A percentile compares a stretch with the other conserved stretches of the same genome.
Conservation (phyloP, 768 basidiomycete species). For the Agaricus sinodeliciosus region DNA sequence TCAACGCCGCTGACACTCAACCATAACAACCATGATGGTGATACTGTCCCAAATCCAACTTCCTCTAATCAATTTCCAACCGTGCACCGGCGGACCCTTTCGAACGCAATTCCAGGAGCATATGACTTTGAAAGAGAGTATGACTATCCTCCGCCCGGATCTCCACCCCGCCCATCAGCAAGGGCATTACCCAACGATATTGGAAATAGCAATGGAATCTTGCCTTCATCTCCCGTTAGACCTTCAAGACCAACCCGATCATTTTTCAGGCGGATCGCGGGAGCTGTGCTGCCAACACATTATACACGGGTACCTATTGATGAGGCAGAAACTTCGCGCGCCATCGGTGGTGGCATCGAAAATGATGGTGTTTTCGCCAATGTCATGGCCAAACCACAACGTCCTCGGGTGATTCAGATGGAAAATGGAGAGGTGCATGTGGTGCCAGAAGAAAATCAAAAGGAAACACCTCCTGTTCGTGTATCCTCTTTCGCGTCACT, state of each 20-base stretch:
- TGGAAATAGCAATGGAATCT: slow-evolving; percentile 66
- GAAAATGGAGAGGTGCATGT: slow-evolving; percentile 53
- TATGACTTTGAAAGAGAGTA: slow-evolving; percentile 82
- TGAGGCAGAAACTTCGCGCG: slow-evolving; percentile 24
- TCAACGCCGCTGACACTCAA: slow-evolving; percentile 31
- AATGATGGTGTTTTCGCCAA: slow-evolving; percentile 97
- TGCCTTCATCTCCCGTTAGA: slow-evolving; percentile 44
- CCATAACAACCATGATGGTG: neutral
- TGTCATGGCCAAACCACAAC: slow-evolving; percentile 80
- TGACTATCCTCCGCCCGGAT: slow-evolving; percentile 71
- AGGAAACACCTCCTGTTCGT: slow-evolving; percentile 81
- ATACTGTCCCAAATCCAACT: slow-evolving; percentile 12
- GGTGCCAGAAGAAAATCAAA: slow-evolving; percentile 77
- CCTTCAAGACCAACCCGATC: slow-evolving; percentile 34
- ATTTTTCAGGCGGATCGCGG: slow-evolving; percentile 52
- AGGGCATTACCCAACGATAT: slow-evolving; percentile 57
- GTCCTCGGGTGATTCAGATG: slow-evolving; percentile 34
- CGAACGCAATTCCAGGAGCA: slow-evolving; percentile 32
- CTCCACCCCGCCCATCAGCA: slow-evolving; percentile 57
- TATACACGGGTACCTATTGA: slow-evolving; percentile 46
- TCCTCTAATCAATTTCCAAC: slow-evolving; percentile 2
- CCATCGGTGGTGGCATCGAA: slow-evolving; percentile 62
- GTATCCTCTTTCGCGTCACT: neutral
- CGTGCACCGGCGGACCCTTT: slow-evolving; percentile 9
- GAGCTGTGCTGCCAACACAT: slow-evolving; percentile 58